Percentiles rank a stretch among this genome's conserved stretches.
These are phyloP conservation scores for Osmanthus fragrans DNA, from an alignment of 257 asterid genomes.

Conservation along the genomic window DNA sequence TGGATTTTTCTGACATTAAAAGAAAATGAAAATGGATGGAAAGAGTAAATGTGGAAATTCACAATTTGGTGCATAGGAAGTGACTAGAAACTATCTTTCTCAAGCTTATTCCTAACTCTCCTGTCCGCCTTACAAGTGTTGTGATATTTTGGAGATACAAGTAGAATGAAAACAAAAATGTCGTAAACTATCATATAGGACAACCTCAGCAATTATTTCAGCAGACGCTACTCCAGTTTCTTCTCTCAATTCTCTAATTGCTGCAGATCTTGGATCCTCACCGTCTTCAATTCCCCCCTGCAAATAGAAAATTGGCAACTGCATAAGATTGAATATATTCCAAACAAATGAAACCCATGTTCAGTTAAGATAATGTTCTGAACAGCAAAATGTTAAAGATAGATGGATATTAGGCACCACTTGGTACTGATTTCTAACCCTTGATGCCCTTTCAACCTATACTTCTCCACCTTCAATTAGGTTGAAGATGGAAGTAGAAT, in stretches of 20 bases:
- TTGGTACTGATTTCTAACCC: not conserved
- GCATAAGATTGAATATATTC: constrained; percentile 9
- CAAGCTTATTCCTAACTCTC: not conserved
- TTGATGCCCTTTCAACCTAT: not conserved
- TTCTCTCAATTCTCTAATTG: constrained; percentile 82
- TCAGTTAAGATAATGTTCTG: not conserved
- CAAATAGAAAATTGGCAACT: constrained; percentile 16
- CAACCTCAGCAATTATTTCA: constrained; percentile 86
- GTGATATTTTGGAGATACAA: not conserved
- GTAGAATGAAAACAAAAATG: not conserved
- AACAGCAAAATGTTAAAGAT: not conserved
- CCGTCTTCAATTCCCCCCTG: constrained; percentile 98
- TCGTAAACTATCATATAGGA: constrained; percentile 15
- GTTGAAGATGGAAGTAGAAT: not conserved
- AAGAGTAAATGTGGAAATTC: not conserved
- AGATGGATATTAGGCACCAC: not conserved
- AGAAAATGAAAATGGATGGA: not conserved
- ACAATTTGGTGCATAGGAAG: not conserved
- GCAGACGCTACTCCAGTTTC: constrained; percentile 95
- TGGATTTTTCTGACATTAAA: not conserved
- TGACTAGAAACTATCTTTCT: not conserved
- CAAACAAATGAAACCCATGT: not conserved
- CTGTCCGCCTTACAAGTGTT: not conserved
- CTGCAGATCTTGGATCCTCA: constrained; percentile 93
- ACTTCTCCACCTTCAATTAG: not conserved